phyloP scores from a whole-genome alignment of 2,329 filamentous ascomycete species.

The Pseudocercospora pini-densiflorae region DNA sequence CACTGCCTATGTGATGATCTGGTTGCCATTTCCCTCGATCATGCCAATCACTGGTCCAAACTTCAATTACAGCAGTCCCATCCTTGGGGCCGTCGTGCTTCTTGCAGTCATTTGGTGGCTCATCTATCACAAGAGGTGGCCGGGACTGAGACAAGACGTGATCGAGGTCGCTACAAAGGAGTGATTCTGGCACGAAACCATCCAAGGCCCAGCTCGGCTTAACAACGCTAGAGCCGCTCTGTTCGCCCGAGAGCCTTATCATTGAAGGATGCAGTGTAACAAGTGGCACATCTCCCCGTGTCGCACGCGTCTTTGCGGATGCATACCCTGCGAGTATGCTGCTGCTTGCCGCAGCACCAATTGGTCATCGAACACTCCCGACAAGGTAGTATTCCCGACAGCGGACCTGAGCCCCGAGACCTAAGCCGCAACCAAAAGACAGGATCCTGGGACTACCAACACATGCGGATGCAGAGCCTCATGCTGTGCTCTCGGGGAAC shows the following conservation, averaged over 20 bases:
- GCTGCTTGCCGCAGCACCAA: neutral
- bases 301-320: neutral
- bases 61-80: constrained; percentile 35
- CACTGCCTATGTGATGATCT: constrained; percentile 31
- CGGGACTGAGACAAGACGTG: constrained; percentile 28
- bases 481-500: neutral
- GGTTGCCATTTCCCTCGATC: constrained; percentile 31
- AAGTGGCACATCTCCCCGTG: neutral
- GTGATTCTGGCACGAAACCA: neutral
- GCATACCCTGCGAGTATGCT: neutral
- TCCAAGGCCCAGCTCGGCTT: neutral
- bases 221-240: neutral
- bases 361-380: neutral
- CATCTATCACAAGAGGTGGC: constrained; percentile 28
- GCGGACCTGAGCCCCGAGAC: too few species aligned
- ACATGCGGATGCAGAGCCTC: neutral
- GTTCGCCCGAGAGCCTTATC: neutral
- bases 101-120: constrained; percentile 28
- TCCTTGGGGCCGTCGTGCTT: constrained; percentile 30
- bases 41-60: constrained; percentile 30
- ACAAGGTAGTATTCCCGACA: neutral
- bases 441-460: neutral
- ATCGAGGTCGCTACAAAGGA: constrained; percentile 27
- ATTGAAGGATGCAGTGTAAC: neutral
- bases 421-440: neutral